Evolutionary conservation across 495 filamentous ascomycete species (phyloP).

Genomic region (Amphirosellinia nigrospora): DNA sequence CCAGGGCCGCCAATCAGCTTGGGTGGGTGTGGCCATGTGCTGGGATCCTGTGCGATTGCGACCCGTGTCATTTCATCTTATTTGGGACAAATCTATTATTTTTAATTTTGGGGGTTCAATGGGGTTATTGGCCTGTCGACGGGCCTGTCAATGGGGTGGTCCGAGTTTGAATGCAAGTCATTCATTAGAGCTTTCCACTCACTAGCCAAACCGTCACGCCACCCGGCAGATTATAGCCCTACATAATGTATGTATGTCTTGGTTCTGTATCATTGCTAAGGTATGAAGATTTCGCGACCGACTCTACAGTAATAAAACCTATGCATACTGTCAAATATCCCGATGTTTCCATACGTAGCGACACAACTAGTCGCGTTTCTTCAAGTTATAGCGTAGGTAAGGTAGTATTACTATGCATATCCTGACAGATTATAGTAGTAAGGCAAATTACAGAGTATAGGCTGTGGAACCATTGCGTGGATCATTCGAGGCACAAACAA

Average conservation of each 20-base stretch:
- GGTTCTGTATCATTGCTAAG: too few species aligned
- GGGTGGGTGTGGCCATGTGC: constrained; percentile 12
- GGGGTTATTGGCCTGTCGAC: not conserved
- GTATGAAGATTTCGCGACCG: too few species aligned
- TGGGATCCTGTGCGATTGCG: constrained; percentile 16
- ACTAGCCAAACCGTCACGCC: constrained; percentile 10
- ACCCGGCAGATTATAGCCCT: constrained; percentile 1
- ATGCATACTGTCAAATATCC: too few species aligned
- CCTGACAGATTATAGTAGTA: not conserved
- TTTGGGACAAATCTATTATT: not conserved
- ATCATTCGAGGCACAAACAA: not conserved
- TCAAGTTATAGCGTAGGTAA: too few species aligned
- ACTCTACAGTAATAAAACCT: too few species aligned
- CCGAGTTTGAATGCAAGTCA: constrained; percentile 21
- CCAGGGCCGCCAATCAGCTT: constrained; percentile 11
- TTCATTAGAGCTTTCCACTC: constrained; percentile 18
- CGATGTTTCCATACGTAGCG: not conserved
- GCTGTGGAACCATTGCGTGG: not conserved
- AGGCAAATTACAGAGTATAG: not conserved
- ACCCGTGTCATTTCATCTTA: constrained; percentile 25
- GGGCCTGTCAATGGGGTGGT: too few species aligned
- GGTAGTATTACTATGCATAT: not conserved
- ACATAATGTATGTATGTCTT: not conserved
- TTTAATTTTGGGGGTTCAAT: not conserved
- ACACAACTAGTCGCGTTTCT: not conserved